These are phyloP conservation scores for Malania oleifera DNA, from an alignment of 164 flowering plant species.

Conservation along the genomic window DNA sequence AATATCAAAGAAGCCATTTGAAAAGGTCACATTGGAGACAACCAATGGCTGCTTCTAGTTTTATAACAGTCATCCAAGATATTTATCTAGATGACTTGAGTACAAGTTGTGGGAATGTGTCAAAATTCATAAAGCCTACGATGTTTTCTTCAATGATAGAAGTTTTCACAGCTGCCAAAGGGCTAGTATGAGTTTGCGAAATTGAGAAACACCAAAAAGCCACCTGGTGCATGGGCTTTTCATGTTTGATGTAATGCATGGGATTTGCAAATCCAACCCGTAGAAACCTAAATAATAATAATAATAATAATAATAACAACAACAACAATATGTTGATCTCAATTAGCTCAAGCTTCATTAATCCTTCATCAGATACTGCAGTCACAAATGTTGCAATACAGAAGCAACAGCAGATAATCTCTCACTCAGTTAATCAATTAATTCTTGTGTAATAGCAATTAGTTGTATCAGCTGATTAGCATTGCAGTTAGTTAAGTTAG, in stretches of 20 bases:
- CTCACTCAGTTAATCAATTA: no score
- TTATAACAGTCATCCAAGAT: slow-evolving; percentile 43
- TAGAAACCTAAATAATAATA: no score
- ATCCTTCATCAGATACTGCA: no score
- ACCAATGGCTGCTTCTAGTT: slow-evolving; percentile 42
- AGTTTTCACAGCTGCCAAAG: slow-evolving; percentile 26
- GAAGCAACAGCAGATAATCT: no score
- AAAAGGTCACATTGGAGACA: neutral
- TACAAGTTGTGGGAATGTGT: slow-evolving; percentile 27
- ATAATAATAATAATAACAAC: no score
- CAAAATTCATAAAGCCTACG: slow-evolving; percentile 27
- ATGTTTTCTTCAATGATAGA: slow-evolving; percentile 36
- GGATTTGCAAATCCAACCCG: slow-evolving; percentile 10
- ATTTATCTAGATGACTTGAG: slow-evolving; percentile 31
- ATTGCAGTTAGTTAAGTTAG: no score
- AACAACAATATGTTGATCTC: no score
- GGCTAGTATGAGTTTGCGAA: slow-evolving; percentile 36
- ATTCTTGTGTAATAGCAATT: no score
- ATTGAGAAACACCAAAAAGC: slow-evolving; percentile 7
- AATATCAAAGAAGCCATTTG: neutral
- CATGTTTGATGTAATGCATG: slow-evolving; percentile 16
- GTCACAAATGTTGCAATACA: no score
- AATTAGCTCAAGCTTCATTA: no score
- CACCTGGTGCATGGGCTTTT: slow-evolving; percentile 16
- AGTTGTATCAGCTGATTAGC: no score